Evolutionary conservation across 805 yeast species (phyloP).

Genomic region (Torulaspora maleeae): DNA sequence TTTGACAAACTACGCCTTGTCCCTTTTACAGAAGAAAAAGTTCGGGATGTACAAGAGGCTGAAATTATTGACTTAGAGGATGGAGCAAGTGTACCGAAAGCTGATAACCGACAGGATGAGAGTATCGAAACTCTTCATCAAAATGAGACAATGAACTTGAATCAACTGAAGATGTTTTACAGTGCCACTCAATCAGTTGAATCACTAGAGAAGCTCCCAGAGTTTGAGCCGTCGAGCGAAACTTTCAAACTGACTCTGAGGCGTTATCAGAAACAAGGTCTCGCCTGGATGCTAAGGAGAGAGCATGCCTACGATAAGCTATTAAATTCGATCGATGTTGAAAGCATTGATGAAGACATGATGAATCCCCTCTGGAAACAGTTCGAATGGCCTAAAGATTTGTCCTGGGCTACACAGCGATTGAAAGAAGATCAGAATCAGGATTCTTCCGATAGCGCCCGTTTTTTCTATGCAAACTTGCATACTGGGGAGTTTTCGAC

Average conservation of each 20-base stretch:
- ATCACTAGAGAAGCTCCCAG: constrained; percentile 54
- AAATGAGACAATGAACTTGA: constrained; percentile 49
- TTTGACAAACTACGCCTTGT: constrained; percentile 46
- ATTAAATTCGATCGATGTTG: constrained; percentile 26
- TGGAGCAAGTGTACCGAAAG: constrained; percentile 28
- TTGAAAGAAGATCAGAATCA: not conserved
- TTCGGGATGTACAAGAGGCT: constrained; percentile 13
- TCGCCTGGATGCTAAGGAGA: constrained; percentile 84
- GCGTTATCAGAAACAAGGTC: constrained; percentile 77
- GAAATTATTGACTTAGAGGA: constrained; percentile 38
- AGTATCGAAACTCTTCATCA: constrained; percentile 19
- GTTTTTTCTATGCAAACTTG: constrained; percentile 65
- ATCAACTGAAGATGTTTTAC: constrained; percentile 74
- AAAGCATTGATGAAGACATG: constrained; percentile 44
- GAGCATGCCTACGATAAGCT: constrained; percentile 53
- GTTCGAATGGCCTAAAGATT: constrained; percentile 65
- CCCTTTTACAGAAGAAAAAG: constrained; percentile 13
- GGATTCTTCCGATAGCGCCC: constrained; percentile 6
- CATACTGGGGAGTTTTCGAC: constrained; percentile 75
- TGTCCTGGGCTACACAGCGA: constrained; percentile 37
- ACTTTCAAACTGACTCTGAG: constrained; percentile 56
- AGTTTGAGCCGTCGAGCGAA: constrained; percentile 48
- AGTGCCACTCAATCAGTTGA: constrained; percentile 62
- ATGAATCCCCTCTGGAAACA: constrained; percentile 86
- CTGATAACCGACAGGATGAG: constrained; percentile 11